These are phyloP conservation scores for Colletotrichum viniferum DNA, from an alignment of 2,329 filamentous ascomycete species.

Conservation along the genomic window DNA sequence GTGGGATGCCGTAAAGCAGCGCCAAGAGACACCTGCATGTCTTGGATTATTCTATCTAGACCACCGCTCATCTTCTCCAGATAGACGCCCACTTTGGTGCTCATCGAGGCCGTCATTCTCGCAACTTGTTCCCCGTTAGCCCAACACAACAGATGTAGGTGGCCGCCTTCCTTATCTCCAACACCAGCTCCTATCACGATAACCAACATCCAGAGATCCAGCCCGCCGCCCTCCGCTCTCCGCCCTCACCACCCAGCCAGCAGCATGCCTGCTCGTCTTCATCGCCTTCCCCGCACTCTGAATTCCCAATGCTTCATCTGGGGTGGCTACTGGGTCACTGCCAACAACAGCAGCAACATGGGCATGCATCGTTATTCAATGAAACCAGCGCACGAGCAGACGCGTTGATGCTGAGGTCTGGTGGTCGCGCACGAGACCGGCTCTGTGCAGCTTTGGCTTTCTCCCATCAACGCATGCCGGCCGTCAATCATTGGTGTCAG, in stretches of 20 bases:
- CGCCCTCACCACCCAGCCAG: not conserved
- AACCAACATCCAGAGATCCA: not conserved
- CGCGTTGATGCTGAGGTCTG: not conserved
- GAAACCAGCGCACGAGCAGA: slow-evolving; percentile 5
- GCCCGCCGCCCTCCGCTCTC: too few relatives aligned
- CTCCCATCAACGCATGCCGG: not conserved
- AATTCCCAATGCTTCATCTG: not conserved
- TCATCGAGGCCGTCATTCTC: not conserved
- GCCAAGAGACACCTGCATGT: not conserved
- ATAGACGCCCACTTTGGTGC: not conserved
- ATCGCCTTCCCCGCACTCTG: not conserved
- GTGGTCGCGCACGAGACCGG: not conserved
- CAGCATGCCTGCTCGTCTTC: not conserved
- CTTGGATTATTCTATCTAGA: not conserved
- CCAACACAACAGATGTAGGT: not conserved
- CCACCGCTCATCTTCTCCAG: not conserved
- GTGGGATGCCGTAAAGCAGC: not conserved
- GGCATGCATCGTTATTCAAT: not conserved
- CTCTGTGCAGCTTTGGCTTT: not conserved
- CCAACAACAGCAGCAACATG: not conserved
- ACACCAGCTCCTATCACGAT: not conserved
- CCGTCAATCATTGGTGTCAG: not conserved
- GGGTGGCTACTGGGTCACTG: not conserved
- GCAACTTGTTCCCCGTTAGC: not conserved
- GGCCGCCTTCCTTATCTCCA: not conserved